Percentiles rank a stretch among this genome's conserved stretches.
Conservation (phyloP, 2,329 filamentous ascomycete genomes). For the Sarocladiaceae sp. region DNA sequence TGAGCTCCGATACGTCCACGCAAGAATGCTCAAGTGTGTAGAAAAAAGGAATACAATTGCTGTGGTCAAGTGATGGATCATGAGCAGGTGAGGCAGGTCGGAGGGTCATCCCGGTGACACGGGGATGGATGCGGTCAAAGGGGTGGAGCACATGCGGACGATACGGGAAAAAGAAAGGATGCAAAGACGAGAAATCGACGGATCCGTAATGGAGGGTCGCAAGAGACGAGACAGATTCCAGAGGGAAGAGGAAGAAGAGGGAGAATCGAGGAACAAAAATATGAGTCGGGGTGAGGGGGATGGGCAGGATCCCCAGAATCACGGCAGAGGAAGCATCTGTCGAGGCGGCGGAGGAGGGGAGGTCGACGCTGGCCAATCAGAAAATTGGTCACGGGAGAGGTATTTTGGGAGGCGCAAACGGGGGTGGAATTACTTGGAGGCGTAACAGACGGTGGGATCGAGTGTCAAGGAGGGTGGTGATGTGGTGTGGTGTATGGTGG, state of each 20-base stretch:
- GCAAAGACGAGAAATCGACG: slow-evolving; percentile 21
- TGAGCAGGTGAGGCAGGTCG: slow-evolving; percentile 7
- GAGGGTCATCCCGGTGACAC: slow-evolving; percentile 1
- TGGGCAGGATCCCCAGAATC: slow-evolving; percentile 10
- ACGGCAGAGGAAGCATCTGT: background rate
- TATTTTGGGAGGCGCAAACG: slow-evolving; percentile 19
- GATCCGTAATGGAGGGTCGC: slow-evolving; percentile 23
- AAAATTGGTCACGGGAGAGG: slow-evolving; percentile 29
- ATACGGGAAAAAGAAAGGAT: slow-evolving; percentile 15
- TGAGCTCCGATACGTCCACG: slow-evolving; percentile 5
- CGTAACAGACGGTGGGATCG: slow-evolving; percentile 3
- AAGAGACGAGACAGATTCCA: slow-evolving; percentile 6
- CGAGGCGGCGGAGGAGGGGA: slow-evolving; percentile 2
- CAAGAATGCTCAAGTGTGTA: background rate
- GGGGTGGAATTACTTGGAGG: slow-evolving; percentile 22
- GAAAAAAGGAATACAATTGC: background rate
- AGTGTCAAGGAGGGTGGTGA: slow-evolving; percentile 3
- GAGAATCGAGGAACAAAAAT: slow-evolving; percentile 19
- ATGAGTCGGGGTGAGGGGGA: slow-evolving; percentile 12
- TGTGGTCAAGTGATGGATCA: background rate
- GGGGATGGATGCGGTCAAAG: background rate
- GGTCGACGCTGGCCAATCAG: slow-evolving; percentile 28
- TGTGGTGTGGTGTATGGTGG: background rate
- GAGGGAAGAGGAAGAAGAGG: slow-evolving; percentile 15
- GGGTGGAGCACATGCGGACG: too few species aligned